A percentile compares a stretch with the other conserved stretches of the same genome.
Conservation (phyloP, 2,329 filamentous ascomycete genomes). For the Aureobasidium leucospermi region DNA sequence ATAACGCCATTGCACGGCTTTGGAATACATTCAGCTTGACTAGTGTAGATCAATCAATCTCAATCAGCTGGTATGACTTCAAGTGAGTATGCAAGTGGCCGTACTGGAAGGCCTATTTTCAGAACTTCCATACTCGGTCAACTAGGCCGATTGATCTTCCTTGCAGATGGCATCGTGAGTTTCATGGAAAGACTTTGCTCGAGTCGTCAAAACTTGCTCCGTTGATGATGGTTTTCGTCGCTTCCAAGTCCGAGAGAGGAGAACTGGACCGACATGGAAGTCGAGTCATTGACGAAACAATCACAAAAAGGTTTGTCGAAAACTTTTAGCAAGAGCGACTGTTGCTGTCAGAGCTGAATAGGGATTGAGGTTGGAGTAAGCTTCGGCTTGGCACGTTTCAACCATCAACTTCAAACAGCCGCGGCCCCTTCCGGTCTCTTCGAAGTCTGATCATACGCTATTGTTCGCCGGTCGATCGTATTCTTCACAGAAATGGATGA, state of each 20-base stretch:
- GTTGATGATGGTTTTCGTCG: not conserved
- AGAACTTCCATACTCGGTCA: not conserved
- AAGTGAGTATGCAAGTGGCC: not conserved
- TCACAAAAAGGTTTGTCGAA: not conserved
- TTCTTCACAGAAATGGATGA: not conserved
- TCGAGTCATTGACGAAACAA: not conserved
- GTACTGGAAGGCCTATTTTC: not conserved
- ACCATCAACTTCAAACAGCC: conserved; percentile 1
- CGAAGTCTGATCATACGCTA: not conserved
- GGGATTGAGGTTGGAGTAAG: conserved; percentile 1
- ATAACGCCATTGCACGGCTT: conserved; percentile 8
- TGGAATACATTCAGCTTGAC: not conserved
- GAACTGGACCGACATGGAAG: not conserved
- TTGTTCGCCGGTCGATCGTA: conserved; percentile 1
- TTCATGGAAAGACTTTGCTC: not conserved
- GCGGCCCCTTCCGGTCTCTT: not conserved
- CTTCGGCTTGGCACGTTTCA: conserved; percentile 7
- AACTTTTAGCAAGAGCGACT: not conserved
- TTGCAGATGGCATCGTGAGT: not conserved
- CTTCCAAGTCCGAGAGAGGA: not conserved
- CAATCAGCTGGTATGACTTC: not conserved
- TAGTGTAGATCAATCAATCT: not conserved
- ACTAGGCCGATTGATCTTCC: not conserved
- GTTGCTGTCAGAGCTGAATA: not conserved
- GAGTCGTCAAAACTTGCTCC: not conserved